Evolutionary conservation across 2,329 filamentous ascomycete genomes (phyloP), one percentile per base, ranked within the genome.

Genomic region (Chaetomiaceae sp.): DNA sequence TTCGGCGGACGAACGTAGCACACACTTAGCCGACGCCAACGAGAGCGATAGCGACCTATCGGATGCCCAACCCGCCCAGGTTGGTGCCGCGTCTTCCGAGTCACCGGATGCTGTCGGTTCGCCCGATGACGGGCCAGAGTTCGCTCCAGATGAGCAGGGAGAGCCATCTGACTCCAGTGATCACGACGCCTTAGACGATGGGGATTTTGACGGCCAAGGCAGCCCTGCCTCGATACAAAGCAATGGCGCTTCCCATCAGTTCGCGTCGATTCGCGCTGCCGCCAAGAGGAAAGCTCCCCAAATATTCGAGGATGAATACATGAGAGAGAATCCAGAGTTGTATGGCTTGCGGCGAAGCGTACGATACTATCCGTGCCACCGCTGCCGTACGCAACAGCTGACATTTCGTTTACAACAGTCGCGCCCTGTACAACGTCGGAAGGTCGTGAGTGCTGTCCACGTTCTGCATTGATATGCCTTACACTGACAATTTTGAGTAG

Each of bases 321-420:
- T 97, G 63, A 81, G 86, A 64, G 87, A 89, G 66, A 95, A 99
- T 65, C 94, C 94, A 40, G 90, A 96, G 72, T 77, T 99, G 8
- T 99, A 97, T 74, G 94, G 94, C 43, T 78, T 99, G 61, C 84
- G 94, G 63, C 83, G 94, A 74, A 99, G 94, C 75, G 91, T 94
- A 85, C 58, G 87, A 72, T 58, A 58, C 53, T 58, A 29, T 47
- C 55, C 44, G 27, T n/a, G 46, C 23, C 32, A 36, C 45, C 59
- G 46, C 51, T 32, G n/a, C 49, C 29, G 40, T 49, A 36, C 50
- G 53, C 36, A 36, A 38, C 51, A 61, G 61, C 69, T 74, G 60
- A 74, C 68, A 60, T 32, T 40, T 58, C 54, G 29, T 46, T 32
- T 3, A 38, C n/a, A 50, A 43, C 60, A 83, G 79, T 78, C 77